Evolutionary conservation across 2,329 filamentous ascomycete species (phyloP).

Genomic region (Cercospora berteroae): DNA sequence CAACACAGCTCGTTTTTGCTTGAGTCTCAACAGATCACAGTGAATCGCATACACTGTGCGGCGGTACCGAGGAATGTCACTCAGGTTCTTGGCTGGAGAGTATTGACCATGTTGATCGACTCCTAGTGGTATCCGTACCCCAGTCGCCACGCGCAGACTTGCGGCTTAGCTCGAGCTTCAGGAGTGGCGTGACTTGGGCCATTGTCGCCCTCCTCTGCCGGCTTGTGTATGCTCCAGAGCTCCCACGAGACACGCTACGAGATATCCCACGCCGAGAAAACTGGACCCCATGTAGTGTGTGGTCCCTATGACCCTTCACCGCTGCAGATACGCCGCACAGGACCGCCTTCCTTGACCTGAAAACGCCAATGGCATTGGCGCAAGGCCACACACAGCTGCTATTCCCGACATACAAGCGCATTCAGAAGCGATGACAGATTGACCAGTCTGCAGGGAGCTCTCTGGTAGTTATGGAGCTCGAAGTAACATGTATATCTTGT

Average conservation of each 20-base stretch:
- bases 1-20: background rate
- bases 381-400: background rate
- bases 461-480: background rate
- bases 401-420: background rate
- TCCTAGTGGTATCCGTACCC: background rate
- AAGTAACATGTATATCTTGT: background rate
- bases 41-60: background rate
- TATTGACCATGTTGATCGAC: background rate
- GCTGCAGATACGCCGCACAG: background rate
- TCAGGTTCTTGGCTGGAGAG: background rate
- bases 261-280: background rate
- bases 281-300: background rate
- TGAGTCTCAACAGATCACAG: background rate
- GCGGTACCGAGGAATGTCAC: background rate
- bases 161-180: background rate
- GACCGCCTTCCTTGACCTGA: background rate
- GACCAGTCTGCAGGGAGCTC: background rate
- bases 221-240: background rate
- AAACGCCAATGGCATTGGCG: background rate
- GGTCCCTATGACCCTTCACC: background rate
- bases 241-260: background rate
- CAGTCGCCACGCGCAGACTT: background rate
- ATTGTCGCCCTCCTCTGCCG: background rate
- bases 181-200: conserved; percentile 6
- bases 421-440: background rate